Percentiles rank a stretch among this genome's conserved stretches.
Evolutionary conservation across 257 asterid genomes (phyloP).

Genomic region (Plantago major): DNA sequence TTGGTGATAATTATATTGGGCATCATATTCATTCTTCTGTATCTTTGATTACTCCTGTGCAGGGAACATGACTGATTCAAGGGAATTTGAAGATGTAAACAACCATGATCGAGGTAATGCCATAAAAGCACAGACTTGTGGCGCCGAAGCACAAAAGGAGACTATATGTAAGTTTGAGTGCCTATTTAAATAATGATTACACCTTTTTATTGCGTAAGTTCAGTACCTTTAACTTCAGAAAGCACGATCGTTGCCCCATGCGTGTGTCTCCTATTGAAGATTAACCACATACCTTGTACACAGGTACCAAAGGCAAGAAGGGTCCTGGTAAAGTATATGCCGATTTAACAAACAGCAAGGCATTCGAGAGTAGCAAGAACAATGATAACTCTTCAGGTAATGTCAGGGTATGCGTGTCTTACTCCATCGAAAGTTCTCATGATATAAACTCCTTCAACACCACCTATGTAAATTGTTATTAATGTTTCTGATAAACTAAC

Average conservation of each 20-base stretch:
- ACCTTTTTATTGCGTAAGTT: not conserved
- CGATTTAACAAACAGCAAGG: slow-evolving; percentile 17
- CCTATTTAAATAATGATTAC: not conserved
- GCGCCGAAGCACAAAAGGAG: slow-evolving; percentile 16
- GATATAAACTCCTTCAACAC: not conserved
- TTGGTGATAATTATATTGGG: not conserved
- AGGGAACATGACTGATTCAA: slow-evolving; percentile 21
- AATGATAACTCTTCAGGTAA: slow-evolving; percentile 26
- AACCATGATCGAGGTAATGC: slow-evolving; percentile 18
- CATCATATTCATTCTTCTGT: not conserved
- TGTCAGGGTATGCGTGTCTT: slow-evolving; percentile 4
- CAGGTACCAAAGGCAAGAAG: slow-evolving; percentile 19
- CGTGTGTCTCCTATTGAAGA: slow-evolving; percentile 13
- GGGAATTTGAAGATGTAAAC: slow-evolving; percentile 14
- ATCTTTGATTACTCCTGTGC: slow-evolving; percentile 8
- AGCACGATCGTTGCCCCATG: not conserved
- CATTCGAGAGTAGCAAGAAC: slow-evolving; percentile 16
- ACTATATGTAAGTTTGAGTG: slow-evolving; percentile 21
- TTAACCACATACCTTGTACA: not conserved
- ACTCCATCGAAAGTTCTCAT: not conserved
- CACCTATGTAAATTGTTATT: no score
- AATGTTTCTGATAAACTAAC: no score
- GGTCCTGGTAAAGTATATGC: slow-evolving; percentile 11
- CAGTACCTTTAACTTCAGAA: no score
- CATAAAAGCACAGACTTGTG: not conserved